Evolutionary conservation across 2,329 filamentous ascomycete genomes (phyloP).

Genomic region (Tothia fuscella): DNA sequence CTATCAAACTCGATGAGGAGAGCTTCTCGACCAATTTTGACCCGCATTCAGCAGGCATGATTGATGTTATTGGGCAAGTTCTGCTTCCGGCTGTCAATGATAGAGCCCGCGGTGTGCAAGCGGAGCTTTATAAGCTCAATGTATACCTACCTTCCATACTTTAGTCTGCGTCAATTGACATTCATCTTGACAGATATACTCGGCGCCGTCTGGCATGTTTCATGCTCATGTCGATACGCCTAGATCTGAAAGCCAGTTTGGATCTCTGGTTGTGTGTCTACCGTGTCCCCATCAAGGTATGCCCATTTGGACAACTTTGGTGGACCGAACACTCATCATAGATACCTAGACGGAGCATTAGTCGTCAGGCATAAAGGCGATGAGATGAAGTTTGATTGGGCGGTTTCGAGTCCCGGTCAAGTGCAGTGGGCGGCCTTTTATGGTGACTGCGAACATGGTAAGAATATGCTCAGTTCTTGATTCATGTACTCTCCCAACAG

Average conservation of each 20-base stretch:
- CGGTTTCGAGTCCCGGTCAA: constrained; percentile 10
- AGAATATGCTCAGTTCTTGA: too few species aligned
- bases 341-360: constrained; percentile 34
- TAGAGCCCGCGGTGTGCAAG: constrained; percentile 25
- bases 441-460: constrained; percentile 41
- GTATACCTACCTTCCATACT: constrained; percentile 18
- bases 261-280: constrained; percentile 43
- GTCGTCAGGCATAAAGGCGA: constrained; percentile 30
- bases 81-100: constrained; percentile 26
- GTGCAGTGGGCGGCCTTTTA: constrained; percentile 42
- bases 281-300: constrained; percentile 23
- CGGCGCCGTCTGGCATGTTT: constrained; percentile 39
- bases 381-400: constrained; percentile 32
- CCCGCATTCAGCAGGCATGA: constrained; percentile 40
- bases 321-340: constrained; percentile 9
- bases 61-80: constrained; percentile 37
- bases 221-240: constrained; percentile 43
- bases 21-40: constrained; percentile 40
- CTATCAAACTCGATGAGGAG: constrained; percentile 36
- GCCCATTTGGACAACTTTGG: constrained; percentile 4
- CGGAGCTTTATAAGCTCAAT: constrained; percentile 48
- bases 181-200: constrained; percentile 37
- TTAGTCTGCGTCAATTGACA: too few species aligned
- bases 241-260: constrained; percentile 36
- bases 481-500: too few species aligned